These are phyloP conservation scores for Phytophthora syringae DNA, from an alignment of 352 stramenopile genomes.

Conservation along the genomic window DNA sequence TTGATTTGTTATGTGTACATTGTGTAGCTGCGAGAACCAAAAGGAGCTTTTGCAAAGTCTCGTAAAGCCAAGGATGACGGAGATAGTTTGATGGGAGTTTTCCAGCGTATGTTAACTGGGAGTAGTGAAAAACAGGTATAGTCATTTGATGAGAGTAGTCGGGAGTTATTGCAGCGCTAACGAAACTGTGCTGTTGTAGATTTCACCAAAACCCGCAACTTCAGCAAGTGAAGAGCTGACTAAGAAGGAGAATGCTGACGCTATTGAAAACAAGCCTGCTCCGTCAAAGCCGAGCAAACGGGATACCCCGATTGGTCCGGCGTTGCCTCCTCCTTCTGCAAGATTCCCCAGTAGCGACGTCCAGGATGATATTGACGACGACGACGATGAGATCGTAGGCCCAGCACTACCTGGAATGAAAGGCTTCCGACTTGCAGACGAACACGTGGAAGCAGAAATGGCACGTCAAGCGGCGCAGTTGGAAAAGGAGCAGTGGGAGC, in stretches of 20 bases:
- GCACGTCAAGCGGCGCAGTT: conserved; percentile 55
- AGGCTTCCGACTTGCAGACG: conserved; percentile 74
- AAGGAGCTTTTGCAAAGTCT: conserved; percentile 60
- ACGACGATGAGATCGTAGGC: conserved; percentile 67
- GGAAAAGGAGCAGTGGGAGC: conserved; percentile 74
- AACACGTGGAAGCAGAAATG: conserved; percentile 80
- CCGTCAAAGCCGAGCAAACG: conserved; percentile 22
- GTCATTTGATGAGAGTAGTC: background rate
- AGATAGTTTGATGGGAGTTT: conserved; percentile 55
- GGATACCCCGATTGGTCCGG: conserved; percentile 57
- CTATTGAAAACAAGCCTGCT: conserved; percentile 17
- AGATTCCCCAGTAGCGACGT: conserved; percentile 1
- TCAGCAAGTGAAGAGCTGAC: background rate
- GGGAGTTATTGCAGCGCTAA: background rate
- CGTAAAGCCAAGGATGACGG: conserved; percentile 17
- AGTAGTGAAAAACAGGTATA: conserved; percentile 3
- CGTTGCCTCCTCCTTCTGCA: conserved; percentile 42
- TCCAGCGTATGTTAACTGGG: conserved; percentile 53
- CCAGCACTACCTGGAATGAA: conserved; percentile 81
- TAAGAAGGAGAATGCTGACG: background rate
- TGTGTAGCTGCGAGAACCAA: conserved; percentile 53
- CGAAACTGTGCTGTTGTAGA: background rate
- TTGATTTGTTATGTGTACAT: background rate
- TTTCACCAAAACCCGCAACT: background rate
- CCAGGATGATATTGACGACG: conserved; percentile 25